Evolutionary conservation across 2,329 filamentous ascomycete species (phyloP).

Genomic region (Alternaria panax): DNA sequence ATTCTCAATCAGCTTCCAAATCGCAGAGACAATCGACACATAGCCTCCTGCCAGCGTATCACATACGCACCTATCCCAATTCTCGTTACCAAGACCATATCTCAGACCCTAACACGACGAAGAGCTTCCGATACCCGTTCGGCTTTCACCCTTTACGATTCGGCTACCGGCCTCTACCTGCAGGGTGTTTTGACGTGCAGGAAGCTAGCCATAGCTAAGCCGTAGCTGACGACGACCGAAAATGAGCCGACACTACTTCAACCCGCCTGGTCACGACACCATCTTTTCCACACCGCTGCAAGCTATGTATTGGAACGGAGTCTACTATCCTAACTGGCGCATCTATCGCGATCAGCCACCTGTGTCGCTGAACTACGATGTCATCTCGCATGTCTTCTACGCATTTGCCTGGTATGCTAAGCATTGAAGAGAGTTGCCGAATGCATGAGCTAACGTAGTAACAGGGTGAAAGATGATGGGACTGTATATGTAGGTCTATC

Average conservation of each 20-base stretch:
- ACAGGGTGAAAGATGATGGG: slow-evolving; percentile 72
- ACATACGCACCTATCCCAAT: slow-evolving; percentile 10
- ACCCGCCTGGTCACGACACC: slow-evolving; percentile 33
- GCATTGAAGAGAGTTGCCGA: slow-evolving; percentile 8
- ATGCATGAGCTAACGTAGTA: slow-evolving; percentile 26
- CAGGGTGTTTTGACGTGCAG: slow-evolving; percentile 36
- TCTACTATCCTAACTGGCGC: slow-evolving; percentile 83
- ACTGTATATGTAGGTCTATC: slow-evolving; percentile 72
- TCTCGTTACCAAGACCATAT: neutral
- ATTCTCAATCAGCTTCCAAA: slow-evolving; percentile 9
- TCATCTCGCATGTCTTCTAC: slow-evolving; percentile 83
- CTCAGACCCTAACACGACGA: neutral
- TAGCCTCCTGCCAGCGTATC: slow-evolving; percentile 14
- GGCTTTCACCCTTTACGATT: slow-evolving; percentile 7
- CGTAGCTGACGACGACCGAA: slow-evolving; percentile 35
- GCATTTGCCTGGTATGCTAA: slow-evolving; percentile 70
- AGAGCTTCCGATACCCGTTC: slow-evolving; percentile 11
- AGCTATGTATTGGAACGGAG: slow-evolving; percentile 68
- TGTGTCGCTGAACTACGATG: slow-evolving; percentile 75
- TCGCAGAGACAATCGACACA: slow-evolving; percentile 14
- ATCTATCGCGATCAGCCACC: slow-evolving; percentile 78
- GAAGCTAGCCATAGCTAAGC: slow-evolving; percentile 33
- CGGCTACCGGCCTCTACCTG: slow-evolving; percentile 23
- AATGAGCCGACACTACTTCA: slow-evolving; percentile 43
- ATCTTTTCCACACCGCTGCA: slow-evolving; percentile 38